Evolutionary conservation across 305 asterid species (phyloP), one percentile per base, ranked within the genome.

Genomic region (Stenogyne calaminthoides): DNA sequence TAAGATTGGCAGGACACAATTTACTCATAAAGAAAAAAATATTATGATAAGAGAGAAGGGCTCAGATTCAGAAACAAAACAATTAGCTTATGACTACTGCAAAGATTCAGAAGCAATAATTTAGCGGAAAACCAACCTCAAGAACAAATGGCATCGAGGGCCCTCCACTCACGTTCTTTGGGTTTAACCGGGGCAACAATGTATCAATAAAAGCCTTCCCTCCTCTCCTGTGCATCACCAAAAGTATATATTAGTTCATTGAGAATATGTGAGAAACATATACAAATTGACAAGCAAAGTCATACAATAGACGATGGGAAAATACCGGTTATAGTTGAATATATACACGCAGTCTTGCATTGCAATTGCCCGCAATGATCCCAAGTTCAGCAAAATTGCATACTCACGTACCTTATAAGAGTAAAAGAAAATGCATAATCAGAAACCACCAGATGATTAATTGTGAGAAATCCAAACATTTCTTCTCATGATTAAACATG

Each of bases 121-220:
- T 68, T 18, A 70, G 54, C 25, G 58, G 70, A 56, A 18, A 71
- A 76, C 87, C 66, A 76, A 95, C 99, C 98, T 95, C 99, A 70
- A 95, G 88, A 60, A 90, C 90, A 82, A 95, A 95, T 60, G 99
- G 98, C 99, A 95, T 95, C 32, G 98, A 88, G 78, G 96, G 97
- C 10, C 84, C 87, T 73, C 90, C 98, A 71, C 72, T 87, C 71
- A 78, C 73, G 62, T 77, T 84, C 80, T 91, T 86, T 34, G 97
- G 97, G 76, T 95, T 89, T 78, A 92, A 80, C 76, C 99, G 99
- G 20, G 99, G 99, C 71, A 92, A 80, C 80, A 95, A 81, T 44
- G 92, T 81, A 82, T 95, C 97, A 14, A 92, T 92, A 80, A 95
- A 95, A 77, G 98, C 99, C 84, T 92, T 91, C 80, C 99, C 99